Conservation (phyloP, 116 monocot species). For the Posidonia oceanica region DNA sequence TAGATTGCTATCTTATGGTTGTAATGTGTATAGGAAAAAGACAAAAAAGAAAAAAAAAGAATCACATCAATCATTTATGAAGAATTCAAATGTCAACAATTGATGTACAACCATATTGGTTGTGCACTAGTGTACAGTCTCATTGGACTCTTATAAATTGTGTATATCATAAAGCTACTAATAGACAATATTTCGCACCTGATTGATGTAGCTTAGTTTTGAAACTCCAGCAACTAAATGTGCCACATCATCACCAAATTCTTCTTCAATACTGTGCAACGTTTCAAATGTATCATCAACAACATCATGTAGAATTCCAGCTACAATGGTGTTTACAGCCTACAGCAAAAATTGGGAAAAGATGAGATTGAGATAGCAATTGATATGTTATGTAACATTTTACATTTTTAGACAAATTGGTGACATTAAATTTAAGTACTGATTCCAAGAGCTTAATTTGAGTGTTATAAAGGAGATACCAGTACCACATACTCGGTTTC, state of each 20-base stretch:
- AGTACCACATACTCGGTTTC: constrained; percentile 45
- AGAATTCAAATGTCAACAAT: no score
- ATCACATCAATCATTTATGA: no score
- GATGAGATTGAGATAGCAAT: no score
- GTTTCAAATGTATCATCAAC: constrained; percentile 86
- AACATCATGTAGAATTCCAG: constrained; percentile 98
- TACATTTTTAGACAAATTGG: no score
- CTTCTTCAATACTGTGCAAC: constrained; percentile 54
- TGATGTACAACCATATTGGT: no score
- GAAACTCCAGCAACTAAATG: constrained; percentile 89
- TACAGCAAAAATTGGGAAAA: constrained; percentile 14
- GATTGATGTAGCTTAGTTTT: constrained; percentile 90
- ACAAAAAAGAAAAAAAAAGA: no score
- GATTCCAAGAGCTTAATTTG: no score
- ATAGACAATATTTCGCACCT: constrained; percentile 24
- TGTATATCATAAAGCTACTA: background rate
- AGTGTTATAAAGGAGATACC: background rate
- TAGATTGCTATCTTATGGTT: no score
- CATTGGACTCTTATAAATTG: no score
- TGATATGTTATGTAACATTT: background rate
- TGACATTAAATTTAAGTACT: no score
- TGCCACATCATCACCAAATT: constrained; percentile 86
- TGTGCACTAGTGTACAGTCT: no score
- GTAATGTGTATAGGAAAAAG: no score
- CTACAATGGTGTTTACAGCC: constrained; percentile 90